Evolutionary conservation across 345 rosid genomes (phyloP).

Genomic region (Pistacia vera): DNA sequence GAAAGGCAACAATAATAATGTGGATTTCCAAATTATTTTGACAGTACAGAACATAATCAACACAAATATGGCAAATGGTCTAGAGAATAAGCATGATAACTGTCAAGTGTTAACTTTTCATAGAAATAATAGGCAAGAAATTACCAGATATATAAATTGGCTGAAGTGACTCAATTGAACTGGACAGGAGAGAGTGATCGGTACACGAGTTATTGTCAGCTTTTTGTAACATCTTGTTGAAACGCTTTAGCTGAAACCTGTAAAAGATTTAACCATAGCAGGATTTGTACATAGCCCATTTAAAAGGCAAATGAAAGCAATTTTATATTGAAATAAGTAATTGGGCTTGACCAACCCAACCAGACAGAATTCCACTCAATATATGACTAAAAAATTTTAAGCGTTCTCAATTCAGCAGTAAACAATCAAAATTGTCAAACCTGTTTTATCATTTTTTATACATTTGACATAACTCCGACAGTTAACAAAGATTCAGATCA

Average conservation of each 20-base stretch:
- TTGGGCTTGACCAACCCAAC: not conserved
- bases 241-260: constrained; percentile 71
- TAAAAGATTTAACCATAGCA: constrained; percentile 4
- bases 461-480: not conserved
- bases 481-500: not conserved
- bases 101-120: not conserved
- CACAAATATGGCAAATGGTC: constrained; percentile 1
- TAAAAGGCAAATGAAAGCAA: not conserved
- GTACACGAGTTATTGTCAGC: constrained; percentile 69
- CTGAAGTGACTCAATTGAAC: constrained; percentile 52
- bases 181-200: constrained; percentile 45
- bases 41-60: not conserved
- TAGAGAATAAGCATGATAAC: not conserved
- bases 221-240: constrained; percentile 71
- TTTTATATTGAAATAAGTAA: not conserved
- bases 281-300: not conserved
- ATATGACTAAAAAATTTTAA: not conserved
- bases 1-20: not conserved
- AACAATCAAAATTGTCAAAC: not conserved
- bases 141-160: constrained; percentile 66
- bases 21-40: not conserved
- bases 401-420: not conserved
- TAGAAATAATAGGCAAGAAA: constrained; percentile 18
- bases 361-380: not conserved
- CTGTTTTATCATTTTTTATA: not conserved